phyloP scores from a whole-genome alignment of 176 grass and related monocot genomes.

The maize (Zea mays) region DNA sequence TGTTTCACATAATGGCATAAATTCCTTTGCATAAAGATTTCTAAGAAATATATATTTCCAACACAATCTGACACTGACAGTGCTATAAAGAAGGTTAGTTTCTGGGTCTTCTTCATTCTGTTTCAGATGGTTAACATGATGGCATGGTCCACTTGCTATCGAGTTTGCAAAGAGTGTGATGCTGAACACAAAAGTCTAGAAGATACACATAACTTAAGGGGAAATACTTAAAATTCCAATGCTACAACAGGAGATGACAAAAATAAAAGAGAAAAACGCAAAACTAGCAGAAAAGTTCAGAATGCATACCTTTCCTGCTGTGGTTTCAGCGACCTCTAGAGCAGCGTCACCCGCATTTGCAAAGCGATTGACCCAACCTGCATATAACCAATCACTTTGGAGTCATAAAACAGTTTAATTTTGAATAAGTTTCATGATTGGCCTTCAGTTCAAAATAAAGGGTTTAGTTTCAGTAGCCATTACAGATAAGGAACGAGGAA shows the following conservation, averaged over 20 bases:
- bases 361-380: constrained; percentile 65
- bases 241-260: neutral
- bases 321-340: constrained; percentile 59
- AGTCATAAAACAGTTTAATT: neutral
- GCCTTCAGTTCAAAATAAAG: neutral
- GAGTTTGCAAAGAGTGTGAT: neutral
- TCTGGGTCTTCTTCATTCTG: neutral
- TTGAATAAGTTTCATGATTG: neutral
- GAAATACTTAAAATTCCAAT: neutral
- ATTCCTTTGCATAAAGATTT: neutral
- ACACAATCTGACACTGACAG: neutral
- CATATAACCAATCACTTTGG: constrained; percentile 9
- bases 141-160: constrained; percentile 14
- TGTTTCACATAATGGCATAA: neutral
- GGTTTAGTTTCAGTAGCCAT: neutral
- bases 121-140: neutral
- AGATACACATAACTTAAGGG: neutral
- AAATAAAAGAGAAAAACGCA: neutral
- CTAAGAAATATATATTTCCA: constrained; percentile 22
- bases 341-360: constrained; percentile 65
- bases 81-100: neutral
- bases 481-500: neutral
- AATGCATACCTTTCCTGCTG: constrained; percentile 50
- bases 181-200: neutral
- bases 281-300: constrained; percentile 10